Percentiles rank a stretch among this genome's conserved stretches.
phyloP scores from a whole-genome alignment of 805 yeast species.

The Schizosaccharomyces octosporus region DNA sequence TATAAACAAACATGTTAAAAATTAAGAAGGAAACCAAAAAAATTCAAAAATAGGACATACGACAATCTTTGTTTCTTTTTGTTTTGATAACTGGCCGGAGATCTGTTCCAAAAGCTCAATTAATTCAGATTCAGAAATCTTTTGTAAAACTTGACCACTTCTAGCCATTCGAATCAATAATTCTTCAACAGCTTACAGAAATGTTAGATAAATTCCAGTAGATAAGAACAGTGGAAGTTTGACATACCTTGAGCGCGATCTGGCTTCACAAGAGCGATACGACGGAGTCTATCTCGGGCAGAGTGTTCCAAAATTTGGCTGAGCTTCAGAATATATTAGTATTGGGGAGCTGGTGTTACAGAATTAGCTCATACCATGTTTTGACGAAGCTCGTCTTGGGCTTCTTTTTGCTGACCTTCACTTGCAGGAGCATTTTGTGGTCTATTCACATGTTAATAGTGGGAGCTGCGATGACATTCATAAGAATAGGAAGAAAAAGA shows the following conservation, averaged over 20 bases:
- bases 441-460: background rate
- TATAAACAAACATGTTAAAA: background rate
- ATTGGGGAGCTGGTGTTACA: too few relatives aligned
- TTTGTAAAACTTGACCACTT: slow-evolving; percentile 50
- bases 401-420: background rate
- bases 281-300: slow-evolving; percentile 67
- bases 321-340: slow-evolving; percentile 13
- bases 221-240: background rate
- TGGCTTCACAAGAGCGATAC: slow-evolving; percentile 73
- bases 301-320: slow-evolving; percentile 53
- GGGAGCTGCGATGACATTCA: too few relatives aligned
- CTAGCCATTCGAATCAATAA: slow-evolving; percentile 47
- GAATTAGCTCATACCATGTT: slow-evolving; percentile 9
- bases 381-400: slow-evolving; percentile 19
- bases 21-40: background rate
- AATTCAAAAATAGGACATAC: slow-evolving; percentile 3
- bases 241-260: slow-evolving; percentile 47
- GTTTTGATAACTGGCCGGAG: slow-evolving; percentile 38
- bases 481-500: too few relatives aligned
- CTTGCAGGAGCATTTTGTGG: background rate
- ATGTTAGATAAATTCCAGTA: background rate
- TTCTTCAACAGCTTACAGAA: slow-evolving; percentile 34
- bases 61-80: slow-evolving; percentile 38
- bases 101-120: slow-evolving; percentile 65
- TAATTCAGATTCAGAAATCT: slow-evolving; percentile 58